phyloP scores from a whole-genome alignment of 78 protist genomes.

The Fonticula alba region DNA sequence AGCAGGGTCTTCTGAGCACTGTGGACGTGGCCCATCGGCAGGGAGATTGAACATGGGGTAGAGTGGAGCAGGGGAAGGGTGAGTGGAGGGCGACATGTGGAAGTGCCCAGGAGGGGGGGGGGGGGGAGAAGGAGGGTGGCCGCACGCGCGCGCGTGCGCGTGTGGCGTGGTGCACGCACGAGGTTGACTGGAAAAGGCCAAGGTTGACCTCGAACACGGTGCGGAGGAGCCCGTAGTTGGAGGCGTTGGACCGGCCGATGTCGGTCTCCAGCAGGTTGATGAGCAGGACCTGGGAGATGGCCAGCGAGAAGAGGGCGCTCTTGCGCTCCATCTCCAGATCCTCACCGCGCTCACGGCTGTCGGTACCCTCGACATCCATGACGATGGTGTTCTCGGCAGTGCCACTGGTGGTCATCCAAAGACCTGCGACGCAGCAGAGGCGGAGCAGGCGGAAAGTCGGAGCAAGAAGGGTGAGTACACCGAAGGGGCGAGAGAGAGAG shows the following conservation, averaged over 20 bases:
- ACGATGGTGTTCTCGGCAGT: slow-evolving; percentile 26
- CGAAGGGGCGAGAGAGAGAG: not conserved
- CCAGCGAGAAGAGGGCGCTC: slow-evolving; percentile 66
- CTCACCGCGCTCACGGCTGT: slow-evolving; percentile 72
- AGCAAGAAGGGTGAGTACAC: not conserved
- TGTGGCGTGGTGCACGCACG: too few species aligned
- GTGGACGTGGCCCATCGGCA: too few species aligned
- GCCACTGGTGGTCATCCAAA: slow-evolving; percentile 6
- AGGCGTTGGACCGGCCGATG: slow-evolving; percentile 68
- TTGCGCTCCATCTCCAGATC: slow-evolving; percentile 68
- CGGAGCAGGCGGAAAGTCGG: not conserved
- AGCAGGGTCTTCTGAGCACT: slow-evolving; percentile 43
- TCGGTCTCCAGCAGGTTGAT: slow-evolving; percentile 74
- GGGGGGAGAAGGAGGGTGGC: too few species aligned
- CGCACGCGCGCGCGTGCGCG: slow-evolving; percentile 14
- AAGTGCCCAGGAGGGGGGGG: too few species aligned
- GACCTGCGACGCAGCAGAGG: not conserved
- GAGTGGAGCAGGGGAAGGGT: not conserved
- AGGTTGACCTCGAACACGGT: slow-evolving; percentile 63
- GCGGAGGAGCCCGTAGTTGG: slow-evolving; percentile 44
- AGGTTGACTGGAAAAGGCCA: slow-evolving; percentile 58
- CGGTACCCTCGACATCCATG: slow-evolving; percentile 86
- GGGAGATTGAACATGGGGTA: not conserved
- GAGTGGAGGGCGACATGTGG: too few species aligned
- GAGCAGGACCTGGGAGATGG: slow-evolving; percentile 60